Evolutionary conservation across 345 rosid species (phyloP).

Genomic region (Moricandia arvensis): DNA sequence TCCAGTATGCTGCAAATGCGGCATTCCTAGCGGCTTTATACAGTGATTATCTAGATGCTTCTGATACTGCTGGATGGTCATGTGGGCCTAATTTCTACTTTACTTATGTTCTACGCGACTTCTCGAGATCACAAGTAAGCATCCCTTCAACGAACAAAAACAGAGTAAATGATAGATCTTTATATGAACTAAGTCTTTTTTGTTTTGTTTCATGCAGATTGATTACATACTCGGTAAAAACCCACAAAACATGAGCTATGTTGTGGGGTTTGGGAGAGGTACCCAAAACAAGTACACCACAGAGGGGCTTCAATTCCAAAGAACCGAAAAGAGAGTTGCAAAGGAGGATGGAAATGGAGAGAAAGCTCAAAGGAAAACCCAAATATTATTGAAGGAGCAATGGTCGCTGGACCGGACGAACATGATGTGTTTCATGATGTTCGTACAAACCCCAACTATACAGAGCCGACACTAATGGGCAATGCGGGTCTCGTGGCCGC

Average conservation of each 20-base stretch:
- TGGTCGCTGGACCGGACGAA: background rate
- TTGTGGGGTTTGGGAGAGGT: background rate
- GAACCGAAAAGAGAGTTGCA: background rate
- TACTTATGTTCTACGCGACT: background rate
- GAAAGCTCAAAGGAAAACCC: background rate
- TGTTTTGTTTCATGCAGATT: background rate
- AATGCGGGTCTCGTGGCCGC: background rate
- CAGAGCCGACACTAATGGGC: background rate
- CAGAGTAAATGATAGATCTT: too few species aligned
- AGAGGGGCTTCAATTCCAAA: background rate
- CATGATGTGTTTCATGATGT: background rate
- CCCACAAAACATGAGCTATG: background rate
- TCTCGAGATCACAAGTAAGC: background rate
- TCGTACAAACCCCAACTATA: background rate
- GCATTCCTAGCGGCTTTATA: background rate
- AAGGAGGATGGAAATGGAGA: background rate
- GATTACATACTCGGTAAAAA: background rate
- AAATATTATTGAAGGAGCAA: background rate
- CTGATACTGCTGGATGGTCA: background rate
- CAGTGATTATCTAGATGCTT: background rate
- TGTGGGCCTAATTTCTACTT: background rate
- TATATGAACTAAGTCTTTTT: too few species aligned
- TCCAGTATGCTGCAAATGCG: background rate
- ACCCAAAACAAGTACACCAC: background rate
- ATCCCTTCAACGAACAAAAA: background rate